phyloP scores from a whole-genome alignment of 1,284 basidiomycete species.

The Gymnopus androsaceus region DNA sequence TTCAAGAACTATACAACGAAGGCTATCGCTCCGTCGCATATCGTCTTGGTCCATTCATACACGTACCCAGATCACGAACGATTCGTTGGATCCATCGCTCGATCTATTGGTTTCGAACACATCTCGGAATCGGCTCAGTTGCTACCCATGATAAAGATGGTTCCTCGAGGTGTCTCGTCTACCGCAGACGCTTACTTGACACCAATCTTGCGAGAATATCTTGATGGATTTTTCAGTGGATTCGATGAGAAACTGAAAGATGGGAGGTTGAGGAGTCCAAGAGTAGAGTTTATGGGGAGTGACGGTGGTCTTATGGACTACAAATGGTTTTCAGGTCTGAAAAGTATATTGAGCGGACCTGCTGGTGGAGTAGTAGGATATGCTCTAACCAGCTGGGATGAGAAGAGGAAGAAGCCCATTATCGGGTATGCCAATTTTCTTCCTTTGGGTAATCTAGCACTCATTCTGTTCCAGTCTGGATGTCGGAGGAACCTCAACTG shows the following conservation, averaged over 20 bases:
- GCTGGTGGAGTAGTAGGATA: conserved; percentile 90
- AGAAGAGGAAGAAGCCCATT: conserved; percentile 61
- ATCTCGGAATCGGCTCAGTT: conserved; percentile 88
- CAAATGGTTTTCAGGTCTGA: conserved; percentile 85
- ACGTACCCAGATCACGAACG: conserved; percentile 86
- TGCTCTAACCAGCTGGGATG: conserved; percentile 83
- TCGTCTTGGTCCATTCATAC: conserved; percentile 91
- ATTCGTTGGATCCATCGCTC: conserved; percentile 72
- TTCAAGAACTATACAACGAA: conserved; percentile 69
- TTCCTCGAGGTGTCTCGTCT: conserved; percentile 88
- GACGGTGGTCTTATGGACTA: conserved; percentile 88
- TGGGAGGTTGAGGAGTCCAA: conserved; percentile 49
- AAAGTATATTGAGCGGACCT: conserved; percentile 86
- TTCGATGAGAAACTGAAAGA: conserved; percentile 75
- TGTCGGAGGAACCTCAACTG: conserved; percentile 87
- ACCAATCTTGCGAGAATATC: conserved; percentile 82
- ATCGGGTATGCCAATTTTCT: conserved; percentile 60
- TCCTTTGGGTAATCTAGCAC: not conserved
- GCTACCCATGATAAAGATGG: conserved; percentile 95
- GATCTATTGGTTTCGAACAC: conserved; percentile 81
- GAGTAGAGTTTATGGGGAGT: conserved; percentile 85
- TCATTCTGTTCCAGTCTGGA: conserved; percentile 52
- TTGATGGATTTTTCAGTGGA: conserved; percentile 91
- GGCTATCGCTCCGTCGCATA: conserved; percentile 85
- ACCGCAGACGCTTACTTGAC: conserved; percentile 98